These are phyloP conservation scores for Hirsutella thompsonii DNA, from an alignment of 2,329 filamentous ascomycete species.

Conservation along the genomic window DNA sequence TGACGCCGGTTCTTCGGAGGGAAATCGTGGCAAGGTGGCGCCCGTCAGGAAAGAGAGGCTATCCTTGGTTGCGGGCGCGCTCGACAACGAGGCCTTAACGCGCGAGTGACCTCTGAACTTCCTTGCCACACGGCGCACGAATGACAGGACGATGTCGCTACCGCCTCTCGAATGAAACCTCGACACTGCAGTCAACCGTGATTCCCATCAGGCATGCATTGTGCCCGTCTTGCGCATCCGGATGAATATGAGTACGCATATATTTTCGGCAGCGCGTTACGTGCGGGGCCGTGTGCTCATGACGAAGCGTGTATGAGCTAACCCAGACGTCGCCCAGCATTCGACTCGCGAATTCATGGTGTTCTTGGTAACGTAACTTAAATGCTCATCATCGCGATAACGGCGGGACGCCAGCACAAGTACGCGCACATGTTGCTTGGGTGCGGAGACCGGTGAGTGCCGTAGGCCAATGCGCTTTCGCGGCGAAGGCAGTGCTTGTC, in stretches of 20 bases:
- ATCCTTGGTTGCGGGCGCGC: not conserved
- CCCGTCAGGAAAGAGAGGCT: not conserved
- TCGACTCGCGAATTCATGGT: too few relatives aligned
- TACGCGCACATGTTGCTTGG: not conserved
- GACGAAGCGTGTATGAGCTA: too few relatives aligned
- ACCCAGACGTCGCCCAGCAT: too few relatives aligned
- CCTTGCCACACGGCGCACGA: not conserved
- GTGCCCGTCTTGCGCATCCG: too few relatives aligned
- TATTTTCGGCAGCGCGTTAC: too few relatives aligned
- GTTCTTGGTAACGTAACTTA: not conserved
- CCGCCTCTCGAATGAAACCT: not conserved
- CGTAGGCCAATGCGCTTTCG: constrained; percentile 6
- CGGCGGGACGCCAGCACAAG: constrained; percentile 1
- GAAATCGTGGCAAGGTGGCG: constrained; percentile 1
- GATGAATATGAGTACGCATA: too few relatives aligned
- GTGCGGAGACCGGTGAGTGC: constrained; percentile 12
- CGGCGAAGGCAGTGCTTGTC: not conserved
- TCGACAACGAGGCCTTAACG: constrained; percentile 2
- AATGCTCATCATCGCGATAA: not conserved
- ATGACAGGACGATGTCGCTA: not conserved
- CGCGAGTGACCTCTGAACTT: not conserved
- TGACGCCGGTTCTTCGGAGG: not conserved
- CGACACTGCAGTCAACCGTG: not conserved
- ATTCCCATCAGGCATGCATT: not conserved
- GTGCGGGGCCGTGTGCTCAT: too few relatives aligned